phyloP scores from a whole-genome alignment of 768 basidiomycete species.

The Rhodocollybia butyracea region DNA sequence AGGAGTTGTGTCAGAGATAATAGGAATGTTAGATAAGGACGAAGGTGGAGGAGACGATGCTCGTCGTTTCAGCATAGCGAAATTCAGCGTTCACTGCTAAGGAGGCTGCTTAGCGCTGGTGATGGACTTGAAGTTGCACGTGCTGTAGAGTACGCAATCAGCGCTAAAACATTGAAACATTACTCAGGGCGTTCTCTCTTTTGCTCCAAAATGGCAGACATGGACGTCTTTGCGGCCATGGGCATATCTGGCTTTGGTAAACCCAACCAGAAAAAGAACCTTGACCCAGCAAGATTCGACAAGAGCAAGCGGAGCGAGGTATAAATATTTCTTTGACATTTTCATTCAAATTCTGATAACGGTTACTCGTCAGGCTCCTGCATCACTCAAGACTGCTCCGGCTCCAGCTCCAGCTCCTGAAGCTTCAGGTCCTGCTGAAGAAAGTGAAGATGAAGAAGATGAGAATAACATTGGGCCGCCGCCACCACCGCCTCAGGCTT shows the following conservation, averaged over 20 bases:
- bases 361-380: not conserved
- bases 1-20: conserved; percentile 24
- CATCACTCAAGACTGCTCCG: not conserved
- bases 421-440: conserved; percentile 4
- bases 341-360: not conserved
- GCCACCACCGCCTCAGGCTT: conserved; percentile 12
- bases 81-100: too few relatives aligned
- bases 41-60: conserved; percentile 40
- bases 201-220: conserved; percentile 42
- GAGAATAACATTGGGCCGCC: conserved; percentile 6
- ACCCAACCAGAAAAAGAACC: conserved; percentile 55
- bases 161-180: conserved; percentile 22
- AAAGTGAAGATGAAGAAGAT: conserved; percentile 3
- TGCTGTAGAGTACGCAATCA: not conserved
- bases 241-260: conserved; percentile 86
- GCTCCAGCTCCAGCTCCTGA: conserved; percentile 23
- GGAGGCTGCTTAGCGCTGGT: too few relatives aligned
- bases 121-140: too few relatives aligned
- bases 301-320: conserved; percentile 61
- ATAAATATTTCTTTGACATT: conserved; percentile 9
- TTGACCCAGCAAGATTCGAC: conserved; percentile 78
- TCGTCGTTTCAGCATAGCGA: conserved; percentile 59
- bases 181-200: not conserved
- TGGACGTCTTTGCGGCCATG: conserved; percentile 78
- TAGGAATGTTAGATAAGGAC: conserved; percentile 18